phyloP scores from a whole-genome alignment of 108 stramenopile genomes.

The Epithemia pelagica region DNA sequence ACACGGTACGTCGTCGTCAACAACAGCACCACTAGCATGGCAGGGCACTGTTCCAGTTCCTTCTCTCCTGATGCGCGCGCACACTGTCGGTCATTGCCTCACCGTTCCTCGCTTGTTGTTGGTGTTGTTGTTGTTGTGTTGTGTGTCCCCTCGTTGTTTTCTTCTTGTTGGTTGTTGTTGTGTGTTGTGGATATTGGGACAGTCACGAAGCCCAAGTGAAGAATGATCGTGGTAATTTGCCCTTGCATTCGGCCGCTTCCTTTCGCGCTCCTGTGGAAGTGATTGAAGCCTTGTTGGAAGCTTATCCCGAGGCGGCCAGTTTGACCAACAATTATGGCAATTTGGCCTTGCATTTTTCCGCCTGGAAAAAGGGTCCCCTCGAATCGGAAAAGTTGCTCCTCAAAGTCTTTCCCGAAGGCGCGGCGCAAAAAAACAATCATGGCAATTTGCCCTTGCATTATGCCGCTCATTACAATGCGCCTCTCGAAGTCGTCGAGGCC shows the following conservation, averaged over 20 bases:
- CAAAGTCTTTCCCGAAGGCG: slow-evolving; percentile 77
- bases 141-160: no score
- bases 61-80: no score
- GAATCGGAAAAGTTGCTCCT: slow-evolving; percentile 72
- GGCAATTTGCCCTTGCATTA: slow-evolving; percentile 78
- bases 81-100: no score
- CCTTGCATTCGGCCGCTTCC: slow-evolving; percentile 76
- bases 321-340: slow-evolving; percentile 87
- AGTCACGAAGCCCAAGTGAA: slow-evolving; percentile 62
- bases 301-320: slow-evolving; percentile 79
- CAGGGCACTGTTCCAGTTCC: no score
- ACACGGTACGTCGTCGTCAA: slow-evolving; percentile 41
- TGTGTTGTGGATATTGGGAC: no score
- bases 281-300: slow-evolving; percentile 74
- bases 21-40: background rate
- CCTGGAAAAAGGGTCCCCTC: slow-evolving; percentile 85
- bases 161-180: no score
- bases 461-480: slow-evolving; percentile 87
- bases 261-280: slow-evolving; percentile 79
- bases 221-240: slow-evolving; percentile 83
- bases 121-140: no score
- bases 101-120: no score
- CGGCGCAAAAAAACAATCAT: slow-evolving; percentile 83
- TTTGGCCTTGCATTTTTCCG: slow-evolving; percentile 75
- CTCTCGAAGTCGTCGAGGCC: slow-evolving; percentile 70